Evolutionary conservation across 2,329 filamentous ascomycete species (phyloP).

Genomic region (Calcarisporium arbuscula): DNA sequence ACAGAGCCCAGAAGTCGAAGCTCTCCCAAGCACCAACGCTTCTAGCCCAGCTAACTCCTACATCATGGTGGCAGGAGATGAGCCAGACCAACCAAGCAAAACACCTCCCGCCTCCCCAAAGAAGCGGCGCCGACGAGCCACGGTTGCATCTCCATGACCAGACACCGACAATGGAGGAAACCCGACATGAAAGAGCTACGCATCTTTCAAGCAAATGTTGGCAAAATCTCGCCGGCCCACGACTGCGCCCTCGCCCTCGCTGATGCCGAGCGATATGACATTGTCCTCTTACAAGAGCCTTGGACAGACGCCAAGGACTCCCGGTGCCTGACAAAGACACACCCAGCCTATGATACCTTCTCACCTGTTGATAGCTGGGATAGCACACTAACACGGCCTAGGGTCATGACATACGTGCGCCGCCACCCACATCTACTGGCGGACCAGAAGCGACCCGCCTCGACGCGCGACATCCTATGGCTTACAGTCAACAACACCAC

Average conservation of each 20-base stretch:
- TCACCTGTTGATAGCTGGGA: constrained; percentile 8
- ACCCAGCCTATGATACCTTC: constrained; percentile 4
- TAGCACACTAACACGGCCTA: constrained; percentile 7
- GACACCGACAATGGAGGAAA: constrained; percentile 1
- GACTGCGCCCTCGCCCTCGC: constrained; percentile 11
- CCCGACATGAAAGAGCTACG: constrained; percentile 2
- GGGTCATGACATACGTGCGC: constrained; percentile 12
- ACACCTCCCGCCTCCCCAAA: no score
- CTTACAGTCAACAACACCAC: constrained; percentile 9
- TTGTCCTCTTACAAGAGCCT: constrained; percentile 12
- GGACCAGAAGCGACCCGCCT: constrained; percentile 9
- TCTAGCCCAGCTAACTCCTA: no score
- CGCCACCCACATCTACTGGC: constrained; percentile 5
- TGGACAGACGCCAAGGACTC: constrained; percentile 6
- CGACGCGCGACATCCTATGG: constrained; percentile 10
- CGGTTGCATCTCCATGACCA: constrained; percentile 4
- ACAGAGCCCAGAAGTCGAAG: no score
- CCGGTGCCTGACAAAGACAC: constrained; percentile 8
- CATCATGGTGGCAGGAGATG: no score
- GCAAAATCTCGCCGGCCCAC: constrained; percentile 9
- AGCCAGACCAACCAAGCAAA: no score
- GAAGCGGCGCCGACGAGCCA: no score
- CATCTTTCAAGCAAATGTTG: constrained; percentile 11
- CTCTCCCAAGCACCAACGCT: no score
- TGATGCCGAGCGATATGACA: constrained; percentile 10